Base-by-base conservation (phyloP, 352 stramenopile genomes). In the Phytopythium cucurbitacearum region DNA sequence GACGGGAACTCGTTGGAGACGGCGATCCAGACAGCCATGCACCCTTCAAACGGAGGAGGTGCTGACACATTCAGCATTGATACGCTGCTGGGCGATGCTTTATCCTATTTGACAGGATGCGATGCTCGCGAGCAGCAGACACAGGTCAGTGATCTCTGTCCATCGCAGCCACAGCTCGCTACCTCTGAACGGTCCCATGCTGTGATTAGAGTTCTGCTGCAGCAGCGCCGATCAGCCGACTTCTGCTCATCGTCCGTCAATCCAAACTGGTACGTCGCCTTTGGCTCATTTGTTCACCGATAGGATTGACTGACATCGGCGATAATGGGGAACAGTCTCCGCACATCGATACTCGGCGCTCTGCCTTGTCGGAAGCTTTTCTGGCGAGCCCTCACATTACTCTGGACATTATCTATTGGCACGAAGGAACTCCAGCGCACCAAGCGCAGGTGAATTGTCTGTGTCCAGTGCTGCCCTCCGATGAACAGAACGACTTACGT, bases 361-460 rank as follows among this genome's bases (percentile, higher is more conserved):
- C 10, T 12, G 42, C 56, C 54, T 53, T 53, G 10, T 55, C 65
- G 1, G 36, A 21, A 5, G 44, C 57, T 15, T 81, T 84, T 46
- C 61, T 69, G 21, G 48, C 51, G 21, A 55, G 77, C 32, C 43
- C 59, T 40, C 52, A 42, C 40, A 75, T 51, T 51, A 56, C 79
- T 42, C 39, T 85, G 32, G 71, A 85, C 41, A 57, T 69, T 9
- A 63, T 85, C 36, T 85, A 82, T 53, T 82, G 71, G 71, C 67
- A 85, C 60, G 51, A 56, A 49, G 53, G 62, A 15, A 56, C 69
- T 7, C 37, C 69, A n/a, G 40, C 56, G 11, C 60, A 78, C 11
- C 21, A 54, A 38, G 69, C 73, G 32, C 73, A 85, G 61, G 73
- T 69, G 15, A 35, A 16, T 34, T 32, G 16, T 9, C 11, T 37